These are phyloP conservation scores for Iberis amara DNA, from an alignment of 441 rosid genomes.

Conservation along the genomic window DNA sequence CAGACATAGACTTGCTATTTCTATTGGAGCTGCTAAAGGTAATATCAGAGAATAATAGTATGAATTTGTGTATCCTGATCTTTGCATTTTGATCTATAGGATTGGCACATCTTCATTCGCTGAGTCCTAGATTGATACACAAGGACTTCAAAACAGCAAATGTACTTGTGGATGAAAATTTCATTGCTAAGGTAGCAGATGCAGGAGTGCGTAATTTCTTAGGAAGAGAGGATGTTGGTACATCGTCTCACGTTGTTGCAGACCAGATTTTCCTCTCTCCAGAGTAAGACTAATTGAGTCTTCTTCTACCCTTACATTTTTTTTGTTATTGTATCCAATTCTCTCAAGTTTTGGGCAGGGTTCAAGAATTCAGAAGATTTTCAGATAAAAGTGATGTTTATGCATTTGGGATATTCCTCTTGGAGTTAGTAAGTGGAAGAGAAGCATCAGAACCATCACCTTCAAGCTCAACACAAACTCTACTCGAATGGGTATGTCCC, in stretches of 20 bases:
- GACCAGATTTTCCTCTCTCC: constrained; percentile 87
- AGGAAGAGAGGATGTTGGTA: constrained; percentile 72
- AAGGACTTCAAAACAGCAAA: constrained; percentile 69
- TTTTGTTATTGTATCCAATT: background rate
- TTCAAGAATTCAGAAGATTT: constrained; percentile 54
- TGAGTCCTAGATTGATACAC: constrained; percentile 62
- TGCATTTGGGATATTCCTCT: constrained; percentile 66
- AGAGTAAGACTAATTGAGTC: constrained; percentile 43
- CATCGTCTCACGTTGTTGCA: constrained; percentile 61
- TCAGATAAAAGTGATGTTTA: constrained; percentile 68
- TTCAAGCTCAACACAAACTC: constrained; percentile 48
- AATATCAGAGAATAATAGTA: constrained; percentile 19
- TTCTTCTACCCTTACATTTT: constrained; percentile 8
- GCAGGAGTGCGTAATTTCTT: constrained; percentile 67
- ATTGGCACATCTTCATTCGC: constrained; percentile 61
- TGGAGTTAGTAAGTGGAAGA: constrained; percentile 58
- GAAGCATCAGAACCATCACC: constrained; percentile 54
- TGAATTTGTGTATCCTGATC: constrained; percentile 26
- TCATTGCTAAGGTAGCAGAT: constrained; percentile 68
- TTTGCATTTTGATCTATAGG: constrained; percentile 36
- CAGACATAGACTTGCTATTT: constrained; percentile 59
- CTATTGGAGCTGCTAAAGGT: constrained; percentile 81
- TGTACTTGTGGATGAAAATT: constrained; percentile 67
- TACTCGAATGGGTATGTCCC: constrained; percentile 75
- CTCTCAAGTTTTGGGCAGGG: constrained; percentile 36